These are phyloP conservation scores for Botrytis galanthina DNA, from an alignment of 2,329 filamentous ascomycete species.

Conservation along the genomic window DNA sequence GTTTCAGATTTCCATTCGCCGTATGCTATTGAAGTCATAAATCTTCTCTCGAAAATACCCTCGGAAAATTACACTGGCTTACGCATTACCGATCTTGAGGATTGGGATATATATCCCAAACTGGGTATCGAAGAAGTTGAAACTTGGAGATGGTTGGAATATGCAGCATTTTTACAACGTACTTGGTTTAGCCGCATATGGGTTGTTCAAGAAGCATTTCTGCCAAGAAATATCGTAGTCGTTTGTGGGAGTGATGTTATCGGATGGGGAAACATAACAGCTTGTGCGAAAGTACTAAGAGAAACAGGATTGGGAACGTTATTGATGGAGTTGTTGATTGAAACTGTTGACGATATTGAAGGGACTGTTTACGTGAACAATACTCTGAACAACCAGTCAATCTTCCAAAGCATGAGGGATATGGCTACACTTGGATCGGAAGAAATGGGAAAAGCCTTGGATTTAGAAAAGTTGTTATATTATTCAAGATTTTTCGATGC, in stretches of 20 bases:
- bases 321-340: constrained; percentile 18
- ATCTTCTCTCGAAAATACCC: neutral
- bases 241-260: constrained; percentile 17
- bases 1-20: constrained; percentile 9
- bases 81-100: constrained; percentile 12
- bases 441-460: constrained; percentile 1
- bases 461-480: constrained; percentile 22
- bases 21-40: constrained; percentile 14
- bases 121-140: constrained; percentile 19
- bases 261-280: constrained; percentile 15
- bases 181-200: constrained; percentile 25
- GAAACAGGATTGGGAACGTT: constrained; percentile 20
- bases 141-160: constrained; percentile 19
- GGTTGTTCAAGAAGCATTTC: constrained; percentile 24
- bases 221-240: constrained; percentile 15
- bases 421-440: neutral
- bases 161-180: constrained; percentile 23
- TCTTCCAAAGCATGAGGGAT: constrained; percentile 21
- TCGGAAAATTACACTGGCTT: neutral
- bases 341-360: constrained; percentile 7
- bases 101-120: constrained; percentile 5
- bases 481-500: constrained; percentile 23
- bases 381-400: constrained; percentile 21
- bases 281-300: constrained; percentile 19
- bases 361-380: constrained; percentile 19